Base-by-base conservation (phyloP, 257 asterid genomes). In the Solanum ahanhuiri region DNA sequence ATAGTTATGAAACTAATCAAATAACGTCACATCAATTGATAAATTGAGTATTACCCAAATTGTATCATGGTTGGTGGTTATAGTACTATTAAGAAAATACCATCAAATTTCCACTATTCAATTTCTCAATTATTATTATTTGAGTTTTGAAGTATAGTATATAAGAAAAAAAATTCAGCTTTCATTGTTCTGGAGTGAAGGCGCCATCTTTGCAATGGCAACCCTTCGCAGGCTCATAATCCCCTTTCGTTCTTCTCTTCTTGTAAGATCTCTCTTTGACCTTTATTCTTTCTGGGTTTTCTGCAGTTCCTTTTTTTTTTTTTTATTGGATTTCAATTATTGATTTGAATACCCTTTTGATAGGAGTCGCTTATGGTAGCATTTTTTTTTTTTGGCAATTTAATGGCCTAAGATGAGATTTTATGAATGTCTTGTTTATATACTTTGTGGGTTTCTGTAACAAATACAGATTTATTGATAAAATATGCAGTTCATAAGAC, bases 161-260 rank as follows among this genome's bases (percentile, higher is more conserved):
- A 9, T 25, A 66, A 12, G 10, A 34, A 37, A 6, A 70, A 5
- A 7, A 8, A 0, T 15, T 58, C 71, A 48, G 23, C 48, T 43
- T 76, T 10, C 71, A 45, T 85, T 64, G 9, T n/a, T 31, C 23
- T 15, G 17, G 82, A 9, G 31, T 39, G 45, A 70, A 43, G 70
- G 83, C 41, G 67, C 84, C 84, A 81, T 48, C 43, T 45, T 48
- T 81, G 9, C 83, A 75, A 93, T 93, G 93, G 93, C 93, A 75
- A 87, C 86, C 58, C 25, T 83, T 85, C 91, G 96, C 89, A 88
- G 91, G 90, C 89, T 91, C 28, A 41, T 87, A 37, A 31, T 86
- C 83, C 87, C 90, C n/a, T 71, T 81, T 87, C 90, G 91, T 89
- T 86, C 90, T 86, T 90, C 90, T 71, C 76, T 87, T 71, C 91